Conservation (phyloP, 768 basidiomycete genomes). For the Daedalea quercina region DNA sequence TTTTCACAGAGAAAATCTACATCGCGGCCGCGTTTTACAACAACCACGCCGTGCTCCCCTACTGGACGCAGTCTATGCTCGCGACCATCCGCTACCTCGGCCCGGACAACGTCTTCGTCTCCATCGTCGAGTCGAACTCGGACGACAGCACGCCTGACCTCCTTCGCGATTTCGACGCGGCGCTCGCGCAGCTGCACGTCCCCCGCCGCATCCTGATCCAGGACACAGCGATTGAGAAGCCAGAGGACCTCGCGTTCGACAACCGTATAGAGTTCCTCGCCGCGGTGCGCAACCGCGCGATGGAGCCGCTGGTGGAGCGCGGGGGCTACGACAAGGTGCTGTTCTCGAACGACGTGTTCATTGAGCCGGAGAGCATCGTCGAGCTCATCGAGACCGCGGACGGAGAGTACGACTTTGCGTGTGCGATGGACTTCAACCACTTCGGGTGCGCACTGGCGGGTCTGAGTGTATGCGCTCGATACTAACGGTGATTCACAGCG, state of each 20-base stretch:
- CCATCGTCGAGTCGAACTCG: constrained; percentile 34
- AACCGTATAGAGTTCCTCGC: constrained; percentile 32
- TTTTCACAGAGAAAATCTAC: constrained; percentile 23
- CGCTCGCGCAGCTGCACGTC: constrained; percentile 21
- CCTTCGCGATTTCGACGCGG: constrained; percentile 21
- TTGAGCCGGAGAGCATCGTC: constrained; percentile 33
- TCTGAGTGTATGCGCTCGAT: neutral
- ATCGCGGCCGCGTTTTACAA: constrained; percentile 37
- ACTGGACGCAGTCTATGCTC: constrained; percentile 31
- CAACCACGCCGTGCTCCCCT: constrained; percentile 30
- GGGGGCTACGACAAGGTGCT: constrained; percentile 34
- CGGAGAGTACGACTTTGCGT: constrained; percentile 37
- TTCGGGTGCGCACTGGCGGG: constrained; percentile 12
- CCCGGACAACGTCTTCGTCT: constrained; percentile 36
- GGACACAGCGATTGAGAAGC: constrained; percentile 17
- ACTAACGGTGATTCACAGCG: constrained; percentile 4
- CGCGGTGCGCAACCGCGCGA: constrained; percentile 32
- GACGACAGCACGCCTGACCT: constrained; percentile 25
- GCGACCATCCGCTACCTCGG: constrained; percentile 33
- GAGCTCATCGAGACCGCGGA: constrained; percentile 32
- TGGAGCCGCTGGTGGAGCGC: constrained; percentile 31
- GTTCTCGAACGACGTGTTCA: constrained; percentile 36
- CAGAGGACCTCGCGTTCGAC: constrained; percentile 19
- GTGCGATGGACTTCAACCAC: constrained; percentile 32
- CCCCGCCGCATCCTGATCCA: constrained; percentile 24